These are phyloP conservation scores for Venustampulla echinocandica DNA, from an alignment of 495 filamentous ascomycete genomes.

Conservation along the genomic window DNA sequence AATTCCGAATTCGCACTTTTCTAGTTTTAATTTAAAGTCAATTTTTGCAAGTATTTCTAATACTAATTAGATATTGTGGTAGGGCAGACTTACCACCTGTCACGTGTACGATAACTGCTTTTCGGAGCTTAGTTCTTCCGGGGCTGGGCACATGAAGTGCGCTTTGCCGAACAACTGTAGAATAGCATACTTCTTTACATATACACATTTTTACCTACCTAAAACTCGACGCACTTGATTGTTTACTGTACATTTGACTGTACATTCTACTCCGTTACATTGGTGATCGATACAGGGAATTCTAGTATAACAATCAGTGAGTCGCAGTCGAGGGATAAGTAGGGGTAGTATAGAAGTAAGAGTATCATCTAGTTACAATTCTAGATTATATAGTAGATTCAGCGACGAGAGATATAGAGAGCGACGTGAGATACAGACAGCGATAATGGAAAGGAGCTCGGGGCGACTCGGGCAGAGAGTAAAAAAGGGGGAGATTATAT, in stretches of 20 bases:
- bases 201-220: background rate
- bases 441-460: background rate
- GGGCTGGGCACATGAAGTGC: background rate
- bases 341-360: background rate
- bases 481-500: background rate
- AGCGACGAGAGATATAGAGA: background rate
- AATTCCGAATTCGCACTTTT: conserved; percentile 11
- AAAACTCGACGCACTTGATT: background rate
- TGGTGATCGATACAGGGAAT: background rate
- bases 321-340: background rate
- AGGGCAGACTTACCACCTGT: background rate
- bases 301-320: background rate
- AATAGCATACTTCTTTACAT: no score
- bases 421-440: background rate
- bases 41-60: conserved; percentile 8
- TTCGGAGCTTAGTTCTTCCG: background rate
- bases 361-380: background rate
- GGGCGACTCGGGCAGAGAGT: background rate
- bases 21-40: conserved; percentile 10
- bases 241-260: background rate
- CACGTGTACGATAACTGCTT: no score
- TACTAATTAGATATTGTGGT: background rate
- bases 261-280: background rate
- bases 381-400: background rate
- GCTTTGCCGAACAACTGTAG: background rate